phyloP scores from a whole-genome alignment of 176 grass and related monocot genomes.

The Areca catechu region DNA sequence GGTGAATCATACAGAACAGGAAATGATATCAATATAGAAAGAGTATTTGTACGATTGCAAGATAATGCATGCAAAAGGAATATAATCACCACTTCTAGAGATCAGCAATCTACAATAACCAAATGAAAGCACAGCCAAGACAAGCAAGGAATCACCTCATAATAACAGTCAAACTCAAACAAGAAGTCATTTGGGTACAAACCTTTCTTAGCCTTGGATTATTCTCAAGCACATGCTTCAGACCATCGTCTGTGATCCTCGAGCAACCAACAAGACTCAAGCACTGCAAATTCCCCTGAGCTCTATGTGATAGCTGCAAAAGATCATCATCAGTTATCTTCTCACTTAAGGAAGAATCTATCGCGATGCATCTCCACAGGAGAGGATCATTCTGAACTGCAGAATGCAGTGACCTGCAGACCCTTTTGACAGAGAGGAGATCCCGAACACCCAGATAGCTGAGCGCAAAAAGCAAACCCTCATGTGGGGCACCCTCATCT shows the following conservation, averaged over 20 bases:
- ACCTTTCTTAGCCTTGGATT: constrained; percentile 66
- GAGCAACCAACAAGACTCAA: constrained; percentile 41
- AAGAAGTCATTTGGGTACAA: constrained; percentile 23
- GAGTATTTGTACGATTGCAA: too few species aligned
- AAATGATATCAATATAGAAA: too few species aligned
- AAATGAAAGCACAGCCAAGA: not conserved
- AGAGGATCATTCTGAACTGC: constrained; percentile 35
- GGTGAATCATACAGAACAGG: too few species aligned
- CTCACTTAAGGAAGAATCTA: constrained; percentile 32
- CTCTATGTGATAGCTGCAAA: constrained; percentile 37
- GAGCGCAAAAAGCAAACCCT: constrained; percentile 38
- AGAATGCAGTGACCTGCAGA: constrained; percentile 43
- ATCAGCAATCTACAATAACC: too few species aligned
- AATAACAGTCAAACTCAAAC: constrained; percentile 4
- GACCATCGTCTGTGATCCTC: constrained; percentile 67
- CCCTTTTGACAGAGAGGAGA: constrained; percentile 53
- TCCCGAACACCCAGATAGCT: constrained; percentile 49
- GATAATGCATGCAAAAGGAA: too few species aligned
- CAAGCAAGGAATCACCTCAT: not conserved
- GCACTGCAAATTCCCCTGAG: constrained; percentile 35
- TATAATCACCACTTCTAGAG: too few species aligned
- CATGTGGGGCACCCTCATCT: constrained; percentile 33
- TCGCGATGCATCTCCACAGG: constrained; percentile 53
- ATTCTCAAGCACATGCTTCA: constrained; percentile 53
- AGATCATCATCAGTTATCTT: constrained; percentile 56